Evolutionary conservation across 2,329 filamentous ascomycete genomes (phyloP), one percentile per base, ranked within the genome.

Genomic region (Orbilia javanica): DNA sequence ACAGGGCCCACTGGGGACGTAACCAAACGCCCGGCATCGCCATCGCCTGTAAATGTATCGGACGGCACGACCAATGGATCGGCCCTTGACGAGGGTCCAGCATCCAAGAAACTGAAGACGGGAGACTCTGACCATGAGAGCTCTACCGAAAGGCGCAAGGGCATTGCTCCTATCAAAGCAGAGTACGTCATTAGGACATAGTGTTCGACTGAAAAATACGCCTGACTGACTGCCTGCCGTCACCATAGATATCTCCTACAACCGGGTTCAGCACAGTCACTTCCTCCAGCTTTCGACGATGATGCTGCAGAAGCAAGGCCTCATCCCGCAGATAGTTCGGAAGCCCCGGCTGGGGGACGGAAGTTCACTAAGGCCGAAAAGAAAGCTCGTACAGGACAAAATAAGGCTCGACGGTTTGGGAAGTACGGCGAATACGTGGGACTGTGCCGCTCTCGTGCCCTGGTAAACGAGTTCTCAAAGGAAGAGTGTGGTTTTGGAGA

Each of bases 401-500:
- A 82, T 42, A 82, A 82, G 55, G 79, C 79, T 15, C 69, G 81
- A 36, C 80, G 80, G 29, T 82, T 82, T 73, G 80, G 68, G 34
- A 79, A 81, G 52, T 82, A 80, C 57, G 79, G 74, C 15, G 80
- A 80, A 22, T 81, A 80, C 29, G 79, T 52, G 10, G 60, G 76
- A 39, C 29, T 79, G 46, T 75, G 67, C 22, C 74, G 74, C 44
- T 67, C 67, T 18, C 60, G 63, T 18, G 74, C 74, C 8, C 63
- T 78, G 18, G 74, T 57, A 46, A 63, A 78, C 36, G 74, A 78
- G 60, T 78, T 78, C 46, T 78, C 74, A 29, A 67, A 63, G 22
- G 83, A 83, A 20, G 86, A 90, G 27, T 98, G 96, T 84, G 88
- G 86, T 60, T 96, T 91, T 81, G 94, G 92, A 27, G 91, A 93